Evolutionary conservation across 2,329 filamentous ascomycete species (phyloP).

Genomic region (Aspergillus flavus): DNA sequence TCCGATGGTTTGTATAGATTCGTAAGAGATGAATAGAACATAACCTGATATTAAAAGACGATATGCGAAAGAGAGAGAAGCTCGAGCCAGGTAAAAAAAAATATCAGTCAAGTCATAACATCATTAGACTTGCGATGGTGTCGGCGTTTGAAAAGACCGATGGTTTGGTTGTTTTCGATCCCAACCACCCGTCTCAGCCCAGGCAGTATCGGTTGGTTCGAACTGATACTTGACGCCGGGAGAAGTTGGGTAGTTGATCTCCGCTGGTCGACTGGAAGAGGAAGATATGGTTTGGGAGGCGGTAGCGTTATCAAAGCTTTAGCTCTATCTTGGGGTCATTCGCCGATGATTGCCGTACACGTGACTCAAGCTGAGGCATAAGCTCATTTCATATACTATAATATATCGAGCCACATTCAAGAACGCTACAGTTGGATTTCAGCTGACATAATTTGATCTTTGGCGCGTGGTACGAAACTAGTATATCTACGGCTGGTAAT

Average conservation of each 20-base stretch:
- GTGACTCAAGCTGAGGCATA: not conserved
- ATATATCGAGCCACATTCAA: not conserved
- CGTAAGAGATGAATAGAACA: not conserved
- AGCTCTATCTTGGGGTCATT: conserved; percentile 2
- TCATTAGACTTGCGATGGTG: conserved; percentile 3
- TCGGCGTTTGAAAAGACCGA: not conserved
- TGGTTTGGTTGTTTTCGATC: not conserved
- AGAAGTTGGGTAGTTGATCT: conserved; percentile 2
- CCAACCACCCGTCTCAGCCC: conserved; percentile 3
- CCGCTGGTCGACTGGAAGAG: not conserved
- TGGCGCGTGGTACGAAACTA: not conserved
- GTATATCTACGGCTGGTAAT: not conserved
- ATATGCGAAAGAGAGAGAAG: not conserved
- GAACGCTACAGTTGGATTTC: not conserved
- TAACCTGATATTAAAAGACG: not conserved
- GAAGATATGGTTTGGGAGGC: not conserved
- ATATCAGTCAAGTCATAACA: conserved; percentile 10
- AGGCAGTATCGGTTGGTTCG: conserved; percentile 1
- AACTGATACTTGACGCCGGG: conserved; percentile 1
- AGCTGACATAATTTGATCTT: not conserved
- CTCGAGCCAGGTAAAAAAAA: not conserved
- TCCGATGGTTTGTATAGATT: not conserved
- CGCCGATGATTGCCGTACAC: not conserved
- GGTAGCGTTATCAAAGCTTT: not conserved
- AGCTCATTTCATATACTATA: not conserved